phyloP scores from a whole-genome alignment of 73 alveolate species.

The Tetrahymena borealis region DNA sequence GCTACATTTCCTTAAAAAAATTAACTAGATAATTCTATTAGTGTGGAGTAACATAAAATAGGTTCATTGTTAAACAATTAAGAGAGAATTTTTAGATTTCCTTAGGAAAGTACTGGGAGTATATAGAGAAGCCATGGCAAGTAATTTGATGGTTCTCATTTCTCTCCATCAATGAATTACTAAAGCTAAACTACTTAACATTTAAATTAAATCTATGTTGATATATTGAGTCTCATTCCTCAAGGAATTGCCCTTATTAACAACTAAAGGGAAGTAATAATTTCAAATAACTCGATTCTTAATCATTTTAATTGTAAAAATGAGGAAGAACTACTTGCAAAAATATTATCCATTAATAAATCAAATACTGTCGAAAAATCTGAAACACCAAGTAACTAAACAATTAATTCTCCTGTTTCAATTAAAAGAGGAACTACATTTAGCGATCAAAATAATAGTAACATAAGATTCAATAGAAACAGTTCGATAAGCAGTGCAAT shows the following conservation, averaged over 20 bases:
- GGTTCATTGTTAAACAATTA: background rate
- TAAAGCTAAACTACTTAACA: background rate
- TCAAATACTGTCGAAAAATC: background rate
- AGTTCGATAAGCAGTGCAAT: background rate
- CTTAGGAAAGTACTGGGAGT: no score
- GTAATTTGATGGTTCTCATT: background rate
- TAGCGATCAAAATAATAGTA: background rate
- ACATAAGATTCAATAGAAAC: background rate
- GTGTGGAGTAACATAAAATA: background rate
- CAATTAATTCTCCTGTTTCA: background rate
- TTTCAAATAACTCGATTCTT: background rate
- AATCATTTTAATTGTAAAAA: background rate
- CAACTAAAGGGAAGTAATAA: background rate
- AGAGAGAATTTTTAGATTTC: background rate
- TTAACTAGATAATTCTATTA: background rate
- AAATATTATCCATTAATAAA: background rate
- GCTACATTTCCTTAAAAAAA: background rate
- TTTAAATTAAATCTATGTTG: background rate
- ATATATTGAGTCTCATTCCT: background rate
- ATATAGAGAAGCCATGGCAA: background rate
- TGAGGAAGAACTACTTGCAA: background rate
- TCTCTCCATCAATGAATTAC: background rate
- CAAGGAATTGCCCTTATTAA: background rate
- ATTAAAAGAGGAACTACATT: background rate
- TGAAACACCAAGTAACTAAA: background rate